These are phyloP conservation scores for Trametes coccinea DNA, from an alignment of 768 basidiomycete genomes.

Conservation along the genomic window DNA sequence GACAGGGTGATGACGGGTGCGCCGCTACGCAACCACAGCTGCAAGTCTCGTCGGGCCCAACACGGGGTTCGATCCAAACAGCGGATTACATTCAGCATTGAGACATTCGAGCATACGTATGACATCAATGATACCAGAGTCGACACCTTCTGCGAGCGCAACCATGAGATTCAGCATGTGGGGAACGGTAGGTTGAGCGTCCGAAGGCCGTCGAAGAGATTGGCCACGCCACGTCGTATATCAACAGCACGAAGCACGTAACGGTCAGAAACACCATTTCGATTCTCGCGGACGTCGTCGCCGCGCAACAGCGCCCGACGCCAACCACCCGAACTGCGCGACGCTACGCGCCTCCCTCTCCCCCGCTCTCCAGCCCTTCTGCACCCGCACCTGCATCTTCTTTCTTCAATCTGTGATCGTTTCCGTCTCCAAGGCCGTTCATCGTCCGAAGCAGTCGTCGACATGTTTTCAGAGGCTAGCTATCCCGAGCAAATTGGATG, in stretches of 20 bases:
- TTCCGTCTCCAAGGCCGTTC: slow-evolving; percentile 5
- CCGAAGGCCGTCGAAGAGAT: too few relatives aligned
- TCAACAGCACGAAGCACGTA: not conserved
- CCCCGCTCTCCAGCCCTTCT: not conserved
- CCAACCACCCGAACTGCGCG: not conserved
- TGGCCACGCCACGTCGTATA: too few relatives aligned
- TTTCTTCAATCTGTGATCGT: slow-evolving; percentile 10
- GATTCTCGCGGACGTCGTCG: too few relatives aligned
- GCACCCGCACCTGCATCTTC: not conserved
- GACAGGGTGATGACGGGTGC: not conserved
- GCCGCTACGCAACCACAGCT: too few relatives aligned
- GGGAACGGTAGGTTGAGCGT: too few relatives aligned
- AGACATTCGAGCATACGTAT: not conserved
- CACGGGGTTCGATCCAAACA: not conserved
- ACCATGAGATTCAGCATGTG: not conserved
- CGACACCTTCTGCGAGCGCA: not conserved
- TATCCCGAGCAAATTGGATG: too few relatives aligned
- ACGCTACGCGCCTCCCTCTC: not conserved
- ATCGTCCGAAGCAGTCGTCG: not conserved
- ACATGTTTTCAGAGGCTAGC: not conserved
- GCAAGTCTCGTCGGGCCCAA: not conserved
- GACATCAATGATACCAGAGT: not conserved
- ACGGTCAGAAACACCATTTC: slow-evolving; percentile 1
- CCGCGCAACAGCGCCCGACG: too few relatives aligned
- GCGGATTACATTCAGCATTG: not conserved